Evolutionary conservation across 805 yeast genomes (phyloP).

Genomic region (Starmerella stigmatis): DNA sequence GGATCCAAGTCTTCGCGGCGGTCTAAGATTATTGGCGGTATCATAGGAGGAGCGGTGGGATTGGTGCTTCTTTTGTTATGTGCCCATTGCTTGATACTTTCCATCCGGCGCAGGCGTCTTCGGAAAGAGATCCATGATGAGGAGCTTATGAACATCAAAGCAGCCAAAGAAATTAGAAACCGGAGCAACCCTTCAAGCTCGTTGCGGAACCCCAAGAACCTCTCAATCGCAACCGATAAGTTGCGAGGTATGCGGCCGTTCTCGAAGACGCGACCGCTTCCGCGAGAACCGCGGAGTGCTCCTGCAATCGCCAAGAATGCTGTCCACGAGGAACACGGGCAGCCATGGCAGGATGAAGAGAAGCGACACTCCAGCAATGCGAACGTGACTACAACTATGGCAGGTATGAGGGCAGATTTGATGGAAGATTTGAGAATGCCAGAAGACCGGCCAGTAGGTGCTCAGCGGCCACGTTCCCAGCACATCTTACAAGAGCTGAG

Average conservation of each 20-base stretch:
- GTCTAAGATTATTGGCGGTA: constrained; percentile 11
- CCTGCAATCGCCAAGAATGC: not conserved
- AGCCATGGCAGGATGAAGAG: no score
- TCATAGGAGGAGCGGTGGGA: constrained; percentile 17
- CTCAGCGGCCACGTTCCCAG: not conserved
- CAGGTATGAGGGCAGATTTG: no score
- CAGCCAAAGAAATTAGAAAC: no score
- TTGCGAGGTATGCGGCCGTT: not conserved
- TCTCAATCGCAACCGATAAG: not conserved
- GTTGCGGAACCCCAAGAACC: not conserved
- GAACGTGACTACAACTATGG: not conserved
- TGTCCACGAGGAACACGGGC: no score
- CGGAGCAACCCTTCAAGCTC: not conserved
- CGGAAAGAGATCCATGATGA: not conserved
- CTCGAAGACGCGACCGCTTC: not conserved
- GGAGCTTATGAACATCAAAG: no score
- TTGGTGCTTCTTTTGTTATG: constrained; percentile 7
- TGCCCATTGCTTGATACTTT: not conserved
- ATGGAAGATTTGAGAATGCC: no score
- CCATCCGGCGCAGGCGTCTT: not conserved
- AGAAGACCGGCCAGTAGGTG: no score
- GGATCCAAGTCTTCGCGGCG: constrained; percentile 2
- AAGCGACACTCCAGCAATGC: no score
- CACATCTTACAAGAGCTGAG: not conserved
- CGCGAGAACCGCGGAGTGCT: constrained; percentile 1